Evolutionary conservation across 2,329 filamentous ascomycete genomes (phyloP), one percentile per base, ranked within the genome.

Genomic region (Trichoderma atroviride): DNA sequence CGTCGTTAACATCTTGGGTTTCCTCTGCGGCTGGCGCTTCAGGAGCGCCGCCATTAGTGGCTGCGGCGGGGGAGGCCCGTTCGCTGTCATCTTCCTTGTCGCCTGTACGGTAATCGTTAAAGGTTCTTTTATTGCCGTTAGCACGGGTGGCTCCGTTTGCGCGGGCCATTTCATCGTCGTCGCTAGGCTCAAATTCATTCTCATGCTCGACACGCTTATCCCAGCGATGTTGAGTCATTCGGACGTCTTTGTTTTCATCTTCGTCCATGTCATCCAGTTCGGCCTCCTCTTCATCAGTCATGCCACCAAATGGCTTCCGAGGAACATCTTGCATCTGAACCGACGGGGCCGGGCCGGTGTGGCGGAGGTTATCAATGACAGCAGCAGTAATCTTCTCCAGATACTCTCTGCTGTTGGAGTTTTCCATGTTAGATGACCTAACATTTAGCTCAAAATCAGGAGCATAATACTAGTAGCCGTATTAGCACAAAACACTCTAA

Each of bases 371-470:
- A 75, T 97, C 93, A 67, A 93, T 88, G 35, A 97, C 89, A 40
- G 92, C 88, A 71, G 91, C 88, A 70, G 94, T 92, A 75, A 97
- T 91, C 75, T 91, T 91, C 55, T 94, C 89, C 3, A 97, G 85
- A 73, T 96, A 95, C 66, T 94, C 89, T 63, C 88, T 85, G 68
- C 92, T 91, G 77, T 97, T 97, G 55, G 94, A 92, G 75, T 97
- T 98, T 76, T 97, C 94, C 83, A 96, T 93, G 71, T 94, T 95
- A 14, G 91, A 92, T 1, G 97, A 86, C 33, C 93, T 90, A 1
- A 97, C 96, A 79, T 97, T 96, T 7, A 99, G 87, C 71, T 93
- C 91, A 75, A 95, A 97, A 75, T 97, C 93, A 7, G 92, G 92
- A 16, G 92, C 93, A 79, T 98, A 99, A 77, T 97, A 97, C 85